These are phyloP conservation scores for Magnolia kwangsiensis DNA, from an alignment of 164 flowering plant genomes.

Conservation along the genomic window DNA sequence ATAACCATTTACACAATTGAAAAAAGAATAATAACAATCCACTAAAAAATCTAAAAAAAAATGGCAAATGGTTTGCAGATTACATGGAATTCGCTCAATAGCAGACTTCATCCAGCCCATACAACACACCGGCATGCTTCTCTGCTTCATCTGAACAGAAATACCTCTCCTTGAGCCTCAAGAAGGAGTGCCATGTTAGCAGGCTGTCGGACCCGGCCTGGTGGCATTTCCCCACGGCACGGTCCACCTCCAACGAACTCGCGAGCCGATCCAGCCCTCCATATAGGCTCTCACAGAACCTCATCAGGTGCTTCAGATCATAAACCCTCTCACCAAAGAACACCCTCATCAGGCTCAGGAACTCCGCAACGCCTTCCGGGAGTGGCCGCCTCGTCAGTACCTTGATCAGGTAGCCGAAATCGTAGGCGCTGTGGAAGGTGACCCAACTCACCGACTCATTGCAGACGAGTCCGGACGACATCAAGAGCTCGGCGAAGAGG, in stretches of 20 bases:
- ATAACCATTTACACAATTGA: not conserved
- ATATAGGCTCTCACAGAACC: constrained; percentile 33
- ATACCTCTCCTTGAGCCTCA: constrained; percentile 29
- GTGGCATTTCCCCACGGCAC: constrained; percentile 46
- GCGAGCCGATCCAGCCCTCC: constrained; percentile 49
- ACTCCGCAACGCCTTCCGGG: constrained; percentile 31
- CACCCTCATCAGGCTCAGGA: constrained; percentile 26
- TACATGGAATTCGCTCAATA: not conserved
- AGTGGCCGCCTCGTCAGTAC: constrained; percentile 26
- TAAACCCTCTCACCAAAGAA: constrained; percentile 41
- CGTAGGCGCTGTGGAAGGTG: constrained; percentile 56
- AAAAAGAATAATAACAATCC: not conserved
- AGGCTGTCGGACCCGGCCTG: constrained; percentile 68
- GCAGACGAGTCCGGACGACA: constrained; percentile 54
- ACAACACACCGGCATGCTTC: constrained; percentile 25
- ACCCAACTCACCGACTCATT: constrained; percentile 52
- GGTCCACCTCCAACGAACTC: constrained; percentile 25
- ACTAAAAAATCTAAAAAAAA: not conserved
- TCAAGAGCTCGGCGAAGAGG: constrained; percentile 48
- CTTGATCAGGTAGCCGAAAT: constrained; percentile 58
- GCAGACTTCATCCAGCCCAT: constrained; percentile 17
- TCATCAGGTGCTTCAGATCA: constrained; percentile 51
- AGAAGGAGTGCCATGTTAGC: constrained; percentile 44
- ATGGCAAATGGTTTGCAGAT: not conserved
- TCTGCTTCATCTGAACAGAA: constrained; percentile 11